Evolutionary conservation across 140 eudicot species (phyloP).

Genomic region (Oenanthe javanica): DNA sequence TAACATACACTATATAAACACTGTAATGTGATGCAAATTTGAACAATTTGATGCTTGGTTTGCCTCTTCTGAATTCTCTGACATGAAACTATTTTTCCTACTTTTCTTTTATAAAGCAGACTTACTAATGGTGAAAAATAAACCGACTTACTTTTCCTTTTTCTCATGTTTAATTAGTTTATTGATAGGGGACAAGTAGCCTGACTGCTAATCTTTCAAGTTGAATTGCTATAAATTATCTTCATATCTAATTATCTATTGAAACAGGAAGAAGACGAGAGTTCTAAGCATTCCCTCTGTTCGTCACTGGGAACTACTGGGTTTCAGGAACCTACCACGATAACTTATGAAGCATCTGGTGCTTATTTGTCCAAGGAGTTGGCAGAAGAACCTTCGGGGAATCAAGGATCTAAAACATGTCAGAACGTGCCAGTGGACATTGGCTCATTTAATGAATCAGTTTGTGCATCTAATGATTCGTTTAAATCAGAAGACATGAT

Average conservation of each 20-base stretch:
- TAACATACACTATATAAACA: not conserved
- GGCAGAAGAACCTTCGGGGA: constrained; percentile 11
- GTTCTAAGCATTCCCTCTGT: constrained; percentile 22
- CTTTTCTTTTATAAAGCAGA: not conserved
- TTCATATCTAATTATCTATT: constrained; percentile 5
- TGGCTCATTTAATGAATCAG: constrained; percentile 7
- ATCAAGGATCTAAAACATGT: constrained; percentile 2
- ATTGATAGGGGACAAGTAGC: not conserved
- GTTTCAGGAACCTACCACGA: constrained; percentile 21
- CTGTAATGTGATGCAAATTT: not conserved
- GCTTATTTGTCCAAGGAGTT: constrained; percentile 23
- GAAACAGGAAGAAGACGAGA: constrained; percentile 45
- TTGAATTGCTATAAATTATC: not conserved
- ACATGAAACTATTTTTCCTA: not conserved
- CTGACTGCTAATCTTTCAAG: not conserved
- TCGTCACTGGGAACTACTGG: constrained; percentile 21
- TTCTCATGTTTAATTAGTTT: not conserved
- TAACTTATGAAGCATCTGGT: constrained; percentile 25
- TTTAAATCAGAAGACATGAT: not conserved
- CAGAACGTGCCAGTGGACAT: constrained; percentile 1
- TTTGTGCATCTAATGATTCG: constrained; percentile 24
- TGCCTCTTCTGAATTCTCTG: not conserved
- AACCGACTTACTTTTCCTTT: no score
- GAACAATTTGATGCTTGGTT: not conserved
- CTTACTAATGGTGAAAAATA: not conserved